phyloP scores from a whole-genome alignment of 768 basidiomycete species.

The Termitomyces sp. region DNA sequence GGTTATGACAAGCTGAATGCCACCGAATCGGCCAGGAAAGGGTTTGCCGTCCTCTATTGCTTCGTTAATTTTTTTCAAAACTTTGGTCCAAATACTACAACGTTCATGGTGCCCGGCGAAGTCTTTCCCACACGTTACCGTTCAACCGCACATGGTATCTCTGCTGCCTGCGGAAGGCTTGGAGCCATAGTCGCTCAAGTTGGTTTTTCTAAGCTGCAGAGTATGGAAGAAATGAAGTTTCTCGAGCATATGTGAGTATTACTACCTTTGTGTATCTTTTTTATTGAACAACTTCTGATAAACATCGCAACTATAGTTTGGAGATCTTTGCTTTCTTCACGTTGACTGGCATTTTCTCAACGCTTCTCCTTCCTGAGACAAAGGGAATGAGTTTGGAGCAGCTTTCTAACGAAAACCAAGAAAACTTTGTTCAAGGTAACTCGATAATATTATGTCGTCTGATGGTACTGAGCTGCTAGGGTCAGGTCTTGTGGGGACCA shows the following conservation, averaged over 20 bases:
- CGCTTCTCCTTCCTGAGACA: conserved; percentile 76
- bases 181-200: conserved; percentile 81
- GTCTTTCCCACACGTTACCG: conserved; percentile 86
- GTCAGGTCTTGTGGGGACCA: not conserved
- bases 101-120: conserved; percentile 78
- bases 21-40: conserved; percentile 35
- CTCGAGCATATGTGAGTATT: conserved; percentile 63
- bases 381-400: conserved; percentile 64
- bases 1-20: conserved; percentile 53
- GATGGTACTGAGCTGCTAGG: not conserved
- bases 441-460: not conserved
- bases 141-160: conserved; percentile 79
- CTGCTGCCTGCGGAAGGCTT: conserved; percentile 76
- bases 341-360: conserved; percentile 80
- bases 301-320: conserved; percentile 36
- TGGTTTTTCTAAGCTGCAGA: conserved; percentile 60
- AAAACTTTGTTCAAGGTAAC: conserved; percentile 42
- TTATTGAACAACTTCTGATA: not conserved
- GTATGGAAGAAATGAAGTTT: conserved; percentile 65
- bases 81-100: conserved; percentile 78
- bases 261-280: not conserved
- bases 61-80: conserved; percentile 90
- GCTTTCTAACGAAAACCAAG: conserved; percentile 66
- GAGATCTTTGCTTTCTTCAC: conserved; percentile 84
- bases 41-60: conserved; percentile 80